Evolutionary conservation across 768 basidiomycete species (phyloP).

Genomic region (Hericium coralloides): DNA sequence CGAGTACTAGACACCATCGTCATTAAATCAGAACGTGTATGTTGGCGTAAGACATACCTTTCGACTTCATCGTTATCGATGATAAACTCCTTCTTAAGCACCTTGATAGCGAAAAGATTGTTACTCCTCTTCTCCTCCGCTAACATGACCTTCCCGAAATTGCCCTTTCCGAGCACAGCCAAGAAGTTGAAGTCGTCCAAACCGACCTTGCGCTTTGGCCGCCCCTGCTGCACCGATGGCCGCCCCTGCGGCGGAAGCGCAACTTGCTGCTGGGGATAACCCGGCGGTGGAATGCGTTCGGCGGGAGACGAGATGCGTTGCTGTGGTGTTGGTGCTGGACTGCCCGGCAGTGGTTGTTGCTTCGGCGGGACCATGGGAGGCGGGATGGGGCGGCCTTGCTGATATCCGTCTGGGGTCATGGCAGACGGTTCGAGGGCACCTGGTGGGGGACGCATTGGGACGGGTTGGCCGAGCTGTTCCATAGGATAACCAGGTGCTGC

Average conservation of each 20-base stretch:
- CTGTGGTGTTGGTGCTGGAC: constrained; percentile 7
- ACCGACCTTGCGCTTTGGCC: constrained; percentile 76
- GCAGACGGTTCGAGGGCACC: constrained; percentile 8
- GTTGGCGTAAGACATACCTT: constrained; percentile 46
- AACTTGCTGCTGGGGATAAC: constrained; percentile 22
- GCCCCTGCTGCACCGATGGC: constrained; percentile 30
- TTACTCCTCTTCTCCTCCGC: constrained; percentile 95
- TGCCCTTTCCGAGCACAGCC: constrained; percentile 96
- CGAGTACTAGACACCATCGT: constrained; percentile 58
- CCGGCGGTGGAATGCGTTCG: constrained; percentile 4
- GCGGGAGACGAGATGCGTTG: not conserved
- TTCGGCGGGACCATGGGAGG: constrained; percentile 4
- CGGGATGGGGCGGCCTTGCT: constrained; percentile 5
- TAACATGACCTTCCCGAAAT: constrained; percentile 99
- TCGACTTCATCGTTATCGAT: constrained; percentile 99
- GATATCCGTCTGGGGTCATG: constrained; percentile 1
- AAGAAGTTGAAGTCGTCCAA: constrained; percentile 99
- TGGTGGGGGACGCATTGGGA: constrained; percentile 7
- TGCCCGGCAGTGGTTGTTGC: constrained; percentile 9
- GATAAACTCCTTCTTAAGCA: constrained; percentile 99
- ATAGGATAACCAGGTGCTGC: constrained; percentile 27
- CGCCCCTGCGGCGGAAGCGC: constrained; percentile 24
- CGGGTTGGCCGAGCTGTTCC: constrained; percentile 25
- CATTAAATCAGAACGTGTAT: not conserved
- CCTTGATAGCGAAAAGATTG: constrained; percentile 95